Evolutionary conservation across 2,329 filamentous ascomycete species (phyloP), one percentile per base, ranked within the genome.

Genomic region (Pleoardoris graminearum): DNA sequence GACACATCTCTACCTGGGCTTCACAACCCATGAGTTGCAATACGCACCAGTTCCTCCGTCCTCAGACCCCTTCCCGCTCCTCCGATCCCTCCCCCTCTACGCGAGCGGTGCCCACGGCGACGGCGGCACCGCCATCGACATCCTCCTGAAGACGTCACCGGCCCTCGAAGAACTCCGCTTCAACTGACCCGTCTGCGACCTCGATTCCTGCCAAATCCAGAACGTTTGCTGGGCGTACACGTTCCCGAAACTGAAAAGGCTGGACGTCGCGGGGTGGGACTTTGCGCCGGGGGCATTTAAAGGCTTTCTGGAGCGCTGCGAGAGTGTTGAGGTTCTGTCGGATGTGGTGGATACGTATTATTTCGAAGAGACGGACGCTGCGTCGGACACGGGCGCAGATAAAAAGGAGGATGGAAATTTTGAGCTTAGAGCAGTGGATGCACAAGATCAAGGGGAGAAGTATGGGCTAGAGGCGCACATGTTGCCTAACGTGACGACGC

Each of bases 111-210:
- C 32, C 3, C 52, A 54, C 25, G 48, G 52, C 12, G 42, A 51
- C 29, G 22, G 48, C 36, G 52, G 52, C 11, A 32, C 33, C n/a
- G 21, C 35, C 4, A 32, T 54, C 17, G 48, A 51, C 7, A 21
- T 7, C 4, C 29, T 60, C 2, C 43, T 60, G 7, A 53, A 47
- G 29, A 19, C 6, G 3, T 49, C 41, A 12, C 49, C 51, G 7
- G 32, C 25, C 10, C 45, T 60, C 7, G 52, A 54, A 23, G 50
- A 14, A 14, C 41, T 58, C 23, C 23, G 33, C 5, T 58, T 60
- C 36, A 11, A 17, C 10, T 58, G 44, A 16, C 57, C 57, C 6
- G 36, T 25, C 7, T 60, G 55, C 45, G 57, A 60, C 53, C 52
- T 58, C 1, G 43, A 54, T 5, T 27, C 27, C 11, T 60, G 55